These are phyloP conservation scores for Diaporthe sp. DNA, from an alignment of 2,329 filamentous ascomycete species.

Conservation along the genomic window DNA sequence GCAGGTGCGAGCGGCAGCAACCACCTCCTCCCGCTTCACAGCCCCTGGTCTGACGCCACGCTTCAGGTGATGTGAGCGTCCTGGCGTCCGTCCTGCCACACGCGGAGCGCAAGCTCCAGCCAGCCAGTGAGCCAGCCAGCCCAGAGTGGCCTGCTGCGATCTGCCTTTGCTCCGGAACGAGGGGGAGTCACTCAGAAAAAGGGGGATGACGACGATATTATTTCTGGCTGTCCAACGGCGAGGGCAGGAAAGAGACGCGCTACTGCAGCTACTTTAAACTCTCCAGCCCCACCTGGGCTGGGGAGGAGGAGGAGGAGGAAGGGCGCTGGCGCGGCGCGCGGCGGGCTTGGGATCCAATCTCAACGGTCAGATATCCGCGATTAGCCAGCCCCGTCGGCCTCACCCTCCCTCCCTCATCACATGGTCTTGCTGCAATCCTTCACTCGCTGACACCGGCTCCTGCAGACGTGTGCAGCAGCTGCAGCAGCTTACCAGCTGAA, in stretches of 20 bases:
- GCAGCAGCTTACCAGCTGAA: neutral
- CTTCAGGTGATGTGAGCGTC: constrained; percentile 22
- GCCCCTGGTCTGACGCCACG: constrained; percentile 10
- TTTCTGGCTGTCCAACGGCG: constrained; percentile 25
- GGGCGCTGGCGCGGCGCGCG: constrained; percentile 3
- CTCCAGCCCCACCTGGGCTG: constrained; percentile 30
- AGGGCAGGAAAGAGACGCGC: constrained; percentile 23
- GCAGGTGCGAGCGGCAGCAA: neutral
- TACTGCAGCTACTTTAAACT: constrained; percentile 36
- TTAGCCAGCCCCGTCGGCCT: constrained; percentile 11
- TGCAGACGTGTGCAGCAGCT: neutral
- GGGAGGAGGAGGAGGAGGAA: neutral
- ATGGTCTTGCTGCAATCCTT: neutral
- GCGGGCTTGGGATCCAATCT: constrained; percentile 11
- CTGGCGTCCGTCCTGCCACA: constrained; percentile 10
- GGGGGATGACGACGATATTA: constrained; percentile 18
- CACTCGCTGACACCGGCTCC: neutral
- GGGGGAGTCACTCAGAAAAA: neutral
- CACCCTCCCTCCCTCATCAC: neutral
- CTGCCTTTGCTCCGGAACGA: neutral
- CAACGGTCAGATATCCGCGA: constrained; percentile 26
- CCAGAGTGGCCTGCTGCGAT: neutral
- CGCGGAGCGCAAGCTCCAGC: neutral
- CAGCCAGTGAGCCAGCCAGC: neutral
- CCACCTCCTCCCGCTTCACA: neutral